Evolutionary conservation across 176 grass and related monocot genomes (phyloP), one percentile per base, ranked within the genome.

Genomic region (Melocanna baccifera): DNA sequence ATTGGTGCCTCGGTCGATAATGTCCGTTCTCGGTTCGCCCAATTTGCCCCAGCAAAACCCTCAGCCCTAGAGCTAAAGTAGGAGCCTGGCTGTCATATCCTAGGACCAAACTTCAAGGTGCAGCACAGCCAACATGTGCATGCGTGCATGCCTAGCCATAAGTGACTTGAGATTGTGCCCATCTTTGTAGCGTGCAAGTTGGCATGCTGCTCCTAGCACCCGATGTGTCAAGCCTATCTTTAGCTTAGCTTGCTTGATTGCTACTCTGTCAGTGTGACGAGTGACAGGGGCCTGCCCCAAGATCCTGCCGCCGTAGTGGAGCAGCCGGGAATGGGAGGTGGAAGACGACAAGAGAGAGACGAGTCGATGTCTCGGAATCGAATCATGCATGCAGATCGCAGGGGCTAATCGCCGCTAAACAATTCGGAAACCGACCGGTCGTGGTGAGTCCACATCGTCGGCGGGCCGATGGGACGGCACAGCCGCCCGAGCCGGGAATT

Each of bases 401-500:
- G 61, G 59, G 15, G 12, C 59, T 52, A 41, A 55, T 76, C 71
- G 30, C 46, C 9, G 23, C 30, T 45, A 63, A 57, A 67, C 15
- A 72, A 84, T 16, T 32, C 13, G 0, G 9, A 3, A 19, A 55
- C 37, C 9, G n/a, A 15, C 0, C n/a, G 87, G 87, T 32, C 20
- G 75, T 43, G 46, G 40, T 23, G 68, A 25, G 75, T 69, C 58
- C 81, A 89, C 87, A 57, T 79, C 75, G 67, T 6, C 57, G 75
- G 67, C 15, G 9, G 41, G 64, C 18, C 14, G 66, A 28, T 36
- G 66, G 29, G 78, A 75, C 50, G 50, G 55, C 39, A n/a, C 53
- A 19, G 39, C 36, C 34, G 79, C 79, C 46, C 20, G 16, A 13
- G 79, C 34, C 5, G 83, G 52, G 7, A 23, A 6, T 4, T 32